phyloP scores from a whole-genome alignment of 2,329 filamentous ascomycete genomes.

The Zymoseptoria crescenta region DNA sequence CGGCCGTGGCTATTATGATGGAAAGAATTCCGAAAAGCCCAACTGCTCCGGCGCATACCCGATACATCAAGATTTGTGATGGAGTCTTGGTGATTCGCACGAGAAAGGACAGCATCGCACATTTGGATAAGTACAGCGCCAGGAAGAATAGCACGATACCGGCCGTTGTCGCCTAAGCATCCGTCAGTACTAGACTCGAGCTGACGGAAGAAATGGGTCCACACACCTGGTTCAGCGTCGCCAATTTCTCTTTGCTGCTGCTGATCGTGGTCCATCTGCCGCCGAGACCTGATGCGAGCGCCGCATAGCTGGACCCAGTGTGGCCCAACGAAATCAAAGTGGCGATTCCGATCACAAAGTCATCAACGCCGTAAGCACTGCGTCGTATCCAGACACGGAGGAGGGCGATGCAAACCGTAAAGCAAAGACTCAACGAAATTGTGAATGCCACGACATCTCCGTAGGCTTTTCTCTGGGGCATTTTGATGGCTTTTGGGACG shows the following conservation, averaged over 20 bases:
- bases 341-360: constrained; percentile 23
- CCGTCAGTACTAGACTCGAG: background rate
- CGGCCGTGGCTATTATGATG: constrained; percentile 22
- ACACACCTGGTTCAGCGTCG: constrained; percentile 21
- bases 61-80: constrained; percentile 20
- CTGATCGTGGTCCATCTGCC: constrained; percentile 18
- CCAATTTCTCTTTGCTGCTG: constrained; percentile 8
- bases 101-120: constrained; percentile 27
- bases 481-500: constrained; percentile 3
- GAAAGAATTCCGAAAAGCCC: constrained; percentile 23
- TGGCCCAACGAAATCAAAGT: constrained; percentile 24
- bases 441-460: constrained; percentile 23
- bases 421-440: constrained; percentile 27
- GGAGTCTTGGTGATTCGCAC: constrained; percentile 25
- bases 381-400: constrained; percentile 25
- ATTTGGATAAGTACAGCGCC: constrained; percentile 26
- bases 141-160: constrained; percentile 24
- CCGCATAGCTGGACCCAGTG: constrained; percentile 23
- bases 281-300: constrained; percentile 23
- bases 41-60: constrained; percentile 19
- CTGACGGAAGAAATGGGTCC: background rate
- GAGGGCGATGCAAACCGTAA: constrained; percentile 24
- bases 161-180: constrained; percentile 20
- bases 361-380: constrained; percentile 24
- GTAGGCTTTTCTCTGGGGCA: constrained; percentile 21